Conservation (phyloP, 148 eudicot genomes). For the Fagopyrum homotropicum region DNA sequence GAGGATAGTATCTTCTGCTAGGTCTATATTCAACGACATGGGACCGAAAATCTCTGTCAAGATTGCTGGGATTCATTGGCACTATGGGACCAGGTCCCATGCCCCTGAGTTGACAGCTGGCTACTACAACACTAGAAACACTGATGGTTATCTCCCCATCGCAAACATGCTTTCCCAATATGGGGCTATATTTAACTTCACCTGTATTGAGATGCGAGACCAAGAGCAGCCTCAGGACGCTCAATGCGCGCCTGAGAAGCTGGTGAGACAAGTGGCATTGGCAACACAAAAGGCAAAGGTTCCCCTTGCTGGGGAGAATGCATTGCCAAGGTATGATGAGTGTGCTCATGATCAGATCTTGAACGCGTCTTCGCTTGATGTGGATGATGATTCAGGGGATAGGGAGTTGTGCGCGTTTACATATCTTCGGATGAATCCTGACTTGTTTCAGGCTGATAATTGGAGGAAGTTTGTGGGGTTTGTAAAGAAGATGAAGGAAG, state of each 20-base stretch:
- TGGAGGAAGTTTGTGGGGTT: constrained; percentile 54
- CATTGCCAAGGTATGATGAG: constrained; percentile 63
- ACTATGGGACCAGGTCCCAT: constrained; percentile 32
- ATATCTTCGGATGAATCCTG: constrained; percentile 60
- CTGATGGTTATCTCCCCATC: background rate
- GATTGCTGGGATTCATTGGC: constrained; percentile 43
- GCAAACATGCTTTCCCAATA: constrained; percentile 11
- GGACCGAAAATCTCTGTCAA: constrained; percentile 58
- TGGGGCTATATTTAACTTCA: constrained; percentile 2
- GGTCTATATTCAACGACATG: constrained; percentile 28
- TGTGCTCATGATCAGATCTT: constrained; percentile 67
- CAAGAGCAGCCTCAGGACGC: constrained; percentile 6
- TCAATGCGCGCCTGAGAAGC: constrained; percentile 4
- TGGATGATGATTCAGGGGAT: constrained; percentile 29
- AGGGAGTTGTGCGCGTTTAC: constrained; percentile 79
- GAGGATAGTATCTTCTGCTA: constrained; percentile 48
- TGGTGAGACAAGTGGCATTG: background rate
- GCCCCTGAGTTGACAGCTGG: constrained; percentile 46
- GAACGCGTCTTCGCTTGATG: constrained; percentile 53
- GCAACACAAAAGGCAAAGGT: constrained; percentile 39
- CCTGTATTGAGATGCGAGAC: constrained; percentile 7
- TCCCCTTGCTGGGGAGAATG: constrained; percentile 76
- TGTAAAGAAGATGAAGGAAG: constrained; percentile 59
- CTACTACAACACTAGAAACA: constrained; percentile 29
- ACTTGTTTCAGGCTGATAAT: constrained; percentile 48